Evolutionary conservation across 2,329 filamentous ascomycete species (phyloP).

Genomic region (Aspergillus ruber): DNA sequence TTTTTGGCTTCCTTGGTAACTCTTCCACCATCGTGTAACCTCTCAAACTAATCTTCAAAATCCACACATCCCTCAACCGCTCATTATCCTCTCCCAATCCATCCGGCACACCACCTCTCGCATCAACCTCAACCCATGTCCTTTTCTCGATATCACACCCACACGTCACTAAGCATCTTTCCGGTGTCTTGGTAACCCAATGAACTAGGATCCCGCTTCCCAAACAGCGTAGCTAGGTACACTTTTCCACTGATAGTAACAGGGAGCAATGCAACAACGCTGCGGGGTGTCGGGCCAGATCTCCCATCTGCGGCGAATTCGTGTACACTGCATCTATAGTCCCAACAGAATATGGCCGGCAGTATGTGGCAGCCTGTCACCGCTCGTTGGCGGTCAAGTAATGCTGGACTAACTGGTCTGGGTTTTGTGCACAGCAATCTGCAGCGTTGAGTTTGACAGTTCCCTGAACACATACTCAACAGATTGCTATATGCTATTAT

Average conservation of each 20-base stretch:
- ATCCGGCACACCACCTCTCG: slow-evolving; percentile 36
- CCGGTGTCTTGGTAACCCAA: slow-evolving; percentile 51
- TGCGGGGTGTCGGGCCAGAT: slow-evolving; percentile 43
- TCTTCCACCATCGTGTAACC: too few relatives aligned
- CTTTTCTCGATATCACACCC: slow-evolving; percentile 37
- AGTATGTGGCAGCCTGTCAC: too few relatives aligned
- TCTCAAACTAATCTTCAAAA: too few relatives aligned
- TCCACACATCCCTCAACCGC: slow-evolving; percentile 47
- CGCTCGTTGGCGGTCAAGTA: too few relatives aligned
- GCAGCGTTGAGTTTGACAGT: too few relatives aligned
- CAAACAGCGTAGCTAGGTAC: slow-evolving; percentile 47
- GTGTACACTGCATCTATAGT: too few relatives aligned
- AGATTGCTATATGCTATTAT: too few relatives aligned
- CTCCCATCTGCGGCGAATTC: slow-evolving; percentile 35
- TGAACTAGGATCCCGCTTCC: slow-evolving; percentile 48
- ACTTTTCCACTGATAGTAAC: slow-evolving; percentile 29
- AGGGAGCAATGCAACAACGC: slow-evolving; percentile 44
- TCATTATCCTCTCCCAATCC: slow-evolving; percentile 49
- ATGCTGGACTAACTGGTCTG: too few relatives aligned
- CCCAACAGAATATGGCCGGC: neutral
- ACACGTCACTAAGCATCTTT: slow-evolving; percentile 50
- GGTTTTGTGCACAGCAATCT: too few relatives aligned
- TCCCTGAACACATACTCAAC: too few relatives aligned
- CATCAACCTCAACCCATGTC: slow-evolving; percentile 29
- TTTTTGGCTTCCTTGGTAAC: too few relatives aligned